Percentiles rank a stretch among this genome's conserved stretches.
Conservation (phyloP, 257 asterid genomes). For the Rehmannia glutinosa region DNA sequence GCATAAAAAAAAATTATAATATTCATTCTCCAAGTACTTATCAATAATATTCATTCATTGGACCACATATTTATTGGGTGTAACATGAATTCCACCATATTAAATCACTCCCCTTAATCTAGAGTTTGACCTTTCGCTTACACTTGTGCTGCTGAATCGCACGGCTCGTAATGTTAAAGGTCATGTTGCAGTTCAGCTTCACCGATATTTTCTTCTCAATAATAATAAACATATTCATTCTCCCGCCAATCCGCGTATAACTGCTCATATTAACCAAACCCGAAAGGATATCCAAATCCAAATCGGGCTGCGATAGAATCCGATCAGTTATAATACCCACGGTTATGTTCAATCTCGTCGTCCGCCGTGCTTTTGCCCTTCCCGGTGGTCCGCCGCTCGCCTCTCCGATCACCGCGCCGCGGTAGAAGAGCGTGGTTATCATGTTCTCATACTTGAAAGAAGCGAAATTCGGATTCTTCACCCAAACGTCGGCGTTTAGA, state of each 20-base stretch:
- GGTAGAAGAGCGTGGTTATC: conserved; percentile 48
- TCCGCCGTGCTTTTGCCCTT: conserved; percentile 49
- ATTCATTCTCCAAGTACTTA: too few species aligned
- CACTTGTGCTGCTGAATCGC: conserved; percentile 57
- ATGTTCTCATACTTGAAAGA: conserved; percentile 52
- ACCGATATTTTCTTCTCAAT: conserved; percentile 43
- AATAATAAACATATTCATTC: conserved; percentile 35
- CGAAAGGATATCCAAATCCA: conserved; percentile 34
- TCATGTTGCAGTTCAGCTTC: conserved; percentile 56
- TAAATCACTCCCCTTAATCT: neutral
- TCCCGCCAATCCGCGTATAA: conserved; percentile 55
- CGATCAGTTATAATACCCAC: conserved; percentile 53
- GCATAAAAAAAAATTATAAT: too few species aligned
- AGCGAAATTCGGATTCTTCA: conserved; percentile 70
- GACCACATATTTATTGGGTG: too few species aligned
- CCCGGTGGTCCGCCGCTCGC: conserved; percentile 68
- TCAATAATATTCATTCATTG: too few species aligned
- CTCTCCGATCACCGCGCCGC: conserved; percentile 49
- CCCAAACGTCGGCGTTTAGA: conserved; percentile 52
- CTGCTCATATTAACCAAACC: conserved; percentile 50
- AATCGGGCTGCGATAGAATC: conserved; percentile 37
- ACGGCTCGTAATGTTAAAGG: conserved; percentile 43
- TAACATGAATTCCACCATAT: too few species aligned
- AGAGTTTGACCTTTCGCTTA: conserved; percentile 47
- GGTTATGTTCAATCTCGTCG: conserved; percentile 47